A percentile compares a stretch with the other conserved stretches of the same genome.
Conservation (phyloP, 208 protist species). For the Leishmania martiniquensis region DNA sequence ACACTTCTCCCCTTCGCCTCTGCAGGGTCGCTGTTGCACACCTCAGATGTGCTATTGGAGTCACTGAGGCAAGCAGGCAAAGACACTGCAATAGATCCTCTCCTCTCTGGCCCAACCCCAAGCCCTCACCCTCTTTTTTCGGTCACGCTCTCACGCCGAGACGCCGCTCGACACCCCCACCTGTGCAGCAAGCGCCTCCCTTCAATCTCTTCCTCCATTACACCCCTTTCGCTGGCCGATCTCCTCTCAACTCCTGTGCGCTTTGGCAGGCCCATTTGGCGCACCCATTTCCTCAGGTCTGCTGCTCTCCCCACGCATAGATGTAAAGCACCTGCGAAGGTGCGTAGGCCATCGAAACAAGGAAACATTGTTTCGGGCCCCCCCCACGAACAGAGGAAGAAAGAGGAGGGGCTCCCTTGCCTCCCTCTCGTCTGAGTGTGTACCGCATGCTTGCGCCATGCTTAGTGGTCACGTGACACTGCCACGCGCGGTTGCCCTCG, state of each 20-base stretch:
- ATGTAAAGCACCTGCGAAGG: no score
- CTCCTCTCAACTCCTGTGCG: neutral
- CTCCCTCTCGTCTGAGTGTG: neutral
- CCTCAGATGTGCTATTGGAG: neutral
- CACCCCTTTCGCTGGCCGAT: neutral
- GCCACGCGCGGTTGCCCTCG: constrained; percentile 21
- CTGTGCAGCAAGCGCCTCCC: neutral
- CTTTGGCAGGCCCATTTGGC: no score
- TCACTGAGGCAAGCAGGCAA: no score
- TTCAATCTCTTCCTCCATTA: neutral
- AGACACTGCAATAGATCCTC: no score
- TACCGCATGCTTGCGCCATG: neutral
- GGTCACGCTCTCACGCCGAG: neutral
- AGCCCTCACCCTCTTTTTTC: no score
- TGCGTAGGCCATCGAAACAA: neutral
- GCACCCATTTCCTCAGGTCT: neutral
- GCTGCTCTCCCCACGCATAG: no score
- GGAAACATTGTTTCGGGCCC: no score
- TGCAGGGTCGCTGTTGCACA: neutral
- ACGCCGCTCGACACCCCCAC: neutral
- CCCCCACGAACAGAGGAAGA: neutral
- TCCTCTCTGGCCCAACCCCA: no score
- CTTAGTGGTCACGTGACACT: neutral
- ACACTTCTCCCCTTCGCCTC: no score
- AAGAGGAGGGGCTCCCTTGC: neutral